Evolutionary conservation across 495 filamentous ascomycete genomes (phyloP), one percentile per base, ranked within the genome.

Genomic region (Penicillium soppii): DNA sequence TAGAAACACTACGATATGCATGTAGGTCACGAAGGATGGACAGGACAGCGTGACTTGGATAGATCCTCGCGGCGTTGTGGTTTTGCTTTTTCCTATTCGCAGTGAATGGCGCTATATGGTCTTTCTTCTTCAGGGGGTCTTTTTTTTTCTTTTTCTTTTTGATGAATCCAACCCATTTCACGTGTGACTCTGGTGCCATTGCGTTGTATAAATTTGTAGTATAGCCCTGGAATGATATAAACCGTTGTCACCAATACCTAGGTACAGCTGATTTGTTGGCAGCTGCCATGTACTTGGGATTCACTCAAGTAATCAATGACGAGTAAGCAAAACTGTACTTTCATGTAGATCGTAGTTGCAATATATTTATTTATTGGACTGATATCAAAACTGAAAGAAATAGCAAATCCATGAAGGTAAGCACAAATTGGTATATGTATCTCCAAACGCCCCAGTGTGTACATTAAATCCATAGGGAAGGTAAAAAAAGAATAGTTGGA

Each of bases 41-140:
- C 52, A 57, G 54, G 52, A 47, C 42, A 46, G 43, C 45, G 45
- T 51, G 35, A 54, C 46, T 53, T 55, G 43, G 41, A n/a, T 58
- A 47, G 59, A 54, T 55, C 47, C 50, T 48, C 33, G 51, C 19
- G 67, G 68, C 57, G 70, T 73, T 73, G 7, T 20, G 48, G 48
- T 57, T 44, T 33, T 56, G 23, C 13, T 30, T 65, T 47, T 61
- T 43, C 53, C 22, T 44, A 47, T 61, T 56, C 58, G 60, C 47
- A 63, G 57, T 54, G 60, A 49, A 40, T 7, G 37, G 47, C 25
- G 58, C 47, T 55, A 43, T 50, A 20, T 10, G 55, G 39, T 48
- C 17, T 42, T 50, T 29, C 27, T 17, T 36, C 15, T 21, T 22
- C 3, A 36, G 19, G 12, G 22, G 17, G 38, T 26, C 21, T 16